Evolutionary conservation across 164 flowering plant species (phyloP).

Genomic region (Umbilicus rupestris): DNA sequence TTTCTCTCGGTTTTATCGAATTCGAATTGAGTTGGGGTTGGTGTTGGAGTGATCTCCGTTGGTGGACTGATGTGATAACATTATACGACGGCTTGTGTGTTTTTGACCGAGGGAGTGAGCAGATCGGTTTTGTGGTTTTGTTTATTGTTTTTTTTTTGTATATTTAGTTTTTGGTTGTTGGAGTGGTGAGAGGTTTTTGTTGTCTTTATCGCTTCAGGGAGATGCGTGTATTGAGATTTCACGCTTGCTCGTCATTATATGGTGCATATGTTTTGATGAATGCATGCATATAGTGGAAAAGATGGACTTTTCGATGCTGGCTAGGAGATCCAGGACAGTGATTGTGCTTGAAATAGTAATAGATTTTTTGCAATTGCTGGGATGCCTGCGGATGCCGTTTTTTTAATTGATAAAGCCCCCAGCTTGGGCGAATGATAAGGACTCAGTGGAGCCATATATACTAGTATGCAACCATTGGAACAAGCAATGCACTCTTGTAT

Average conservation of each 20-base stretch:
- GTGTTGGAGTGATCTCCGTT: neutral
- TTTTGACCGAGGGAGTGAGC: neutral
- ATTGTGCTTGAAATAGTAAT: neutral
- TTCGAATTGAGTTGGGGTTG: neutral
- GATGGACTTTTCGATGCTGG: neutral
- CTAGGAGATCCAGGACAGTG: neutral
- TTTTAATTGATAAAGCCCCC: too few relatives aligned
- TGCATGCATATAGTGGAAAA: neutral
- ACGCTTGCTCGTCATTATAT: too few relatives aligned
- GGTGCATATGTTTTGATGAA: neutral
- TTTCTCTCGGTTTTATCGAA: conserved; percentile 11
- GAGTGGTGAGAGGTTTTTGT: neutral
- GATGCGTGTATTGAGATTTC: too few relatives aligned
- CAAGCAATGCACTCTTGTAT: too few relatives aligned
- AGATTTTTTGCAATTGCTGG: too few relatives aligned
- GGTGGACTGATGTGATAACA: neutral
- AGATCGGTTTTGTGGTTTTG: neutral
- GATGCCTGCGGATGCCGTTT: too few relatives aligned
- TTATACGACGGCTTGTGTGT: neutral
- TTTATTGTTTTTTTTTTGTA: neutral
- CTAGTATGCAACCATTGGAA: neutral
- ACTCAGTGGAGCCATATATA: neutral
- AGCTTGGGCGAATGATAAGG: too few relatives aligned
- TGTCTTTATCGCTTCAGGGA: neutral
- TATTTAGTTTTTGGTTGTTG: neutral